Evolutionary conservation across 306 rosid genomes (phyloP).

Genomic region (Glycine latifolia): DNA sequence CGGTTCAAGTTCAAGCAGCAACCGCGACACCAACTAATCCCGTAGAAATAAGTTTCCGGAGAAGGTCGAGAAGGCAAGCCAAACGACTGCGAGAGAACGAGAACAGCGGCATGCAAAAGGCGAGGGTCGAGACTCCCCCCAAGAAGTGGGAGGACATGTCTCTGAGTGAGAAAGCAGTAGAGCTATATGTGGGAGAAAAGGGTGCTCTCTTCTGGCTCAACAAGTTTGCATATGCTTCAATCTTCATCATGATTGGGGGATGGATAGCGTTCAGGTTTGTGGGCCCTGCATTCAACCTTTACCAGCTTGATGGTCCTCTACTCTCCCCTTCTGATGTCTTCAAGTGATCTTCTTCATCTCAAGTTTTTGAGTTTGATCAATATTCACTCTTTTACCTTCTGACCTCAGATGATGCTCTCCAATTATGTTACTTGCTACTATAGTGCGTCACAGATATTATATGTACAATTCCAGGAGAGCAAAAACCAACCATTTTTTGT

Average conservation of each 20-base stretch:
- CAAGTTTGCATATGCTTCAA: conserved; percentile 93
- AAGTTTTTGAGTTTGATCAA: conserved; percentile 16
- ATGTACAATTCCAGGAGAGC: background rate
- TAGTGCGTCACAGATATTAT: background rate
- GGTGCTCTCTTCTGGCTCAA: conserved; percentile 89
- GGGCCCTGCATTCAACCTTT: conserved; percentile 87
- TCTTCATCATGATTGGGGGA: conserved; percentile 82
- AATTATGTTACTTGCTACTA: conserved; percentile 7
- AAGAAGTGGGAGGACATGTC: conserved; percentile 97
- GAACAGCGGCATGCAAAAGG: conserved; percentile 43
- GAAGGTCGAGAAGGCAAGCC: conserved; percentile 68
- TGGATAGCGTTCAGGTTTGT: conserved; percentile 91
- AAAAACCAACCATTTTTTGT: background rate
- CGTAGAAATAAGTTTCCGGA: conserved; percentile 62
- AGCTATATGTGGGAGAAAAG: conserved; percentile 84
- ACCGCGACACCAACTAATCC: conserved; percentile 44
- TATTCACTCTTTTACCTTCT: background rate
- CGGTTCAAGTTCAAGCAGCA: conserved; percentile 45
- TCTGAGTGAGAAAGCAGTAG: conserved; percentile 74
- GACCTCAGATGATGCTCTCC: background rate
- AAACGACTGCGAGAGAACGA: conserved; percentile 56
- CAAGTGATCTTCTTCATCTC: conserved; percentile 66
- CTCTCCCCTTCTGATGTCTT: conserved; percentile 69
- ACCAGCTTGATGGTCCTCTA: conserved; percentile 85
- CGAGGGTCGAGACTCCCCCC: conserved; percentile 48